Evolutionary conservation across 306 rosid genomes (phyloP).

Genomic region (Cotoneaster glaucophyllus): DNA sequence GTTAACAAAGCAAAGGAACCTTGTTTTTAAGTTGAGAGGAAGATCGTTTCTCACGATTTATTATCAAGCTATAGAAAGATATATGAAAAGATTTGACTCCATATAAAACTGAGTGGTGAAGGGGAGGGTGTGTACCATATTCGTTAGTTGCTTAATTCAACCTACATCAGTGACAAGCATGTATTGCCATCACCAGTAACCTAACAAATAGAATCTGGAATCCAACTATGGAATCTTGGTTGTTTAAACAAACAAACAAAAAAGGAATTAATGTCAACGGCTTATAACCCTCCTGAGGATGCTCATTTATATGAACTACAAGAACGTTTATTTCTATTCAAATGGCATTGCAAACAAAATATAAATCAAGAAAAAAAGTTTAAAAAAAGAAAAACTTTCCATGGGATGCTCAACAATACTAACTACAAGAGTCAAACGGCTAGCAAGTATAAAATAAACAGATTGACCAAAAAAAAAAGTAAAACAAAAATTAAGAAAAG

Average conservation of each 20-base stretch:
- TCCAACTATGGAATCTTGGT: background rate
- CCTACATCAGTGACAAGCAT: constrained; percentile 1
- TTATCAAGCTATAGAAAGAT: background rate
- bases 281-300: background rate
- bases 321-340: background rate
- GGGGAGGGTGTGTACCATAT: background rate
- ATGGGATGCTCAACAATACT: background rate
- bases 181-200: background rate
- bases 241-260: background rate
- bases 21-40: background rate
- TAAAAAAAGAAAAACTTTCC: background rate
- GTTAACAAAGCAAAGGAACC: background rate
- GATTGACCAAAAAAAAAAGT: background rate
- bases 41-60: background rate
- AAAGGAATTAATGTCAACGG: background rate
- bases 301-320: background rate
- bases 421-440: background rate
- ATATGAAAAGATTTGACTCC: background rate
- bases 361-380: background rate
- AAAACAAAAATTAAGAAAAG: constrained; percentile 3
- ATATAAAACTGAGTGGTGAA: background rate
- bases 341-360: background rate
- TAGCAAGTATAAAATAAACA: background rate
- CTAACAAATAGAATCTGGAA: background rate
- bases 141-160: constrained; percentile 7